Evolutionary conservation across 768 basidiomycete genomes (phyloP), one percentile per base, ranked within the genome.

Genomic region (Phanerodontia chrysosporium): DNA sequence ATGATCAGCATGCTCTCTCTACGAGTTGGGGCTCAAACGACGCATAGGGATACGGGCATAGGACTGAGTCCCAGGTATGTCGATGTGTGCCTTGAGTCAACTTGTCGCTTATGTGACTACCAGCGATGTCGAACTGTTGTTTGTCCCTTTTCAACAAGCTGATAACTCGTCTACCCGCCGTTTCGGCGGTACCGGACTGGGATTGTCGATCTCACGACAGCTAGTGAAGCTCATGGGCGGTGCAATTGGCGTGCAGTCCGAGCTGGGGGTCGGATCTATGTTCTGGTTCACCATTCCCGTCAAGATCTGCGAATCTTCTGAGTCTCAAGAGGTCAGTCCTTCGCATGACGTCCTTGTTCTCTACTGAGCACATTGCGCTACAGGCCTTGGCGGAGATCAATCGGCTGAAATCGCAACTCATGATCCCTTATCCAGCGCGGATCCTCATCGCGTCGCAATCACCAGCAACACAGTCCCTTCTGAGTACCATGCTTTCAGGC

Each of bases 221-320:
- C 73, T 90, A 32, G 87, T 89, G 48, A 86, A 86, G 65, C 78
- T 89, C n/a, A 85, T 89, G 81, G 83, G 85, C 21, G 89, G 89
- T 22, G 82, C 80, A 4, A 89, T 90, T 52, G 86, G 84, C 10
- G 86, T 89, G 8, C 75, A 82, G 18, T 89, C 87, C 0, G 82
- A 87, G 62, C 73, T 84, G 12, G 80, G 81, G 54, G 73, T 78
- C 48, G 87, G 89, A 2, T 87, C 86, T 2, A 79, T 75, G 9
- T 90, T 90, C 67, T 87, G 84, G 84, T 90, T 89, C 68, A 85
- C 82, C 0, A 81, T 90, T 42, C 87, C 87, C 0, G 83, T 85
- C 25, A 84, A 80, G 63, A 73, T 83, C 14, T 81, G 78, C 65
- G 74, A 78, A 30, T 77, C 81, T 1, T 78, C 78, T 25, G 86